Conservation (phyloP, 2,329 filamentous ascomycete genomes). For the Tetracladium maxilliforme region DNA sequence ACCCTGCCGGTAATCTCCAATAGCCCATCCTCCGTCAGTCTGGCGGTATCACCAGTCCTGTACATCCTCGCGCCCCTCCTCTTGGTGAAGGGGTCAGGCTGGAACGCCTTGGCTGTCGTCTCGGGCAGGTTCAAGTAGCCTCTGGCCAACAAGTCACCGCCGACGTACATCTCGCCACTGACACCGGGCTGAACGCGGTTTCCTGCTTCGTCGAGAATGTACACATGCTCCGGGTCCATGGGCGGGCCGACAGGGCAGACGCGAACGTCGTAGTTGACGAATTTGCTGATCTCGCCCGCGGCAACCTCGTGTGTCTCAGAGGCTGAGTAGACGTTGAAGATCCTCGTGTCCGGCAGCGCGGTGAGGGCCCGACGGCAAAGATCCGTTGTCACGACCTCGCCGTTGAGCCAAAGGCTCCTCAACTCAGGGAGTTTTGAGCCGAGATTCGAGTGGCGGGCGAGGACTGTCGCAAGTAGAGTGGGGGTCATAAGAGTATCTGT, state of each 20-base stretch:
- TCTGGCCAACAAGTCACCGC: conserved; percentile 57
- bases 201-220: conserved; percentile 57
- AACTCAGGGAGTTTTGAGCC: conserved; percentile 48
- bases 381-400: conserved; percentile 70
- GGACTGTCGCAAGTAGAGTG: conserved; percentile 59
- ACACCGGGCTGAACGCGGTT: conserved; percentile 46
- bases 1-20: conserved; percentile 77
- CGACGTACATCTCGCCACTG: conserved; percentile 61
- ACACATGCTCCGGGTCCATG: conserved; percentile 51
- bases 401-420: conserved; percentile 64
- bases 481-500: conserved; percentile 79
- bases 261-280: conserved; percentile 45
- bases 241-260: conserved; percentile 65
- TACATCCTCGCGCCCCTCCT: conserved; percentile 55
- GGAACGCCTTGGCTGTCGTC: conserved; percentile 59
- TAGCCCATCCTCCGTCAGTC: conserved; percentile 63
- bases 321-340: conserved; percentile 71
- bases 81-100: conserved; percentile 46
- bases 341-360: conserved; percentile 50
- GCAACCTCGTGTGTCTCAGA: conserved; percentile 74
- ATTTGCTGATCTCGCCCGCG: conserved; percentile 58
- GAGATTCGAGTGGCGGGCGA: conserved; percentile 54
- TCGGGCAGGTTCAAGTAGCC: conserved; percentile 73
- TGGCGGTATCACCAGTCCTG: conserved; percentile 74
- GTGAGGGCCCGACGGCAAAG: conserved; percentile 53